These are phyloP conservation scores for Jasminum sambac DNA, from an alignment of 257 asterid species.

Conservation along the genomic window DNA sequence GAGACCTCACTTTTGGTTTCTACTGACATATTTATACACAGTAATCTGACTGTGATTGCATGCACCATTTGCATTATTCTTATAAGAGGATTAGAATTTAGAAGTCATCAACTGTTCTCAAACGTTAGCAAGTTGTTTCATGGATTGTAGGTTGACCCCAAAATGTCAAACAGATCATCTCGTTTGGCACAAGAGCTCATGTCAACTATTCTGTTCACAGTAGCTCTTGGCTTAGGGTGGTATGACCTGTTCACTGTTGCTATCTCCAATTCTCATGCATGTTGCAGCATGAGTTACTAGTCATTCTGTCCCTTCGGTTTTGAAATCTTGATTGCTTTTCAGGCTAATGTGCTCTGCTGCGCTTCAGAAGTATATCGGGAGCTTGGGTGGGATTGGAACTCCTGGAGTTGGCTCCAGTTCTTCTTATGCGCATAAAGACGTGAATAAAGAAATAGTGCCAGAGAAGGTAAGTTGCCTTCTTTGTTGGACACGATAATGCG, in stretches of 20 bases:
- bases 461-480: constrained; percentile 62
- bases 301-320: constrained; percentile 14
- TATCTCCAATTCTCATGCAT: constrained; percentile 18
- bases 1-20: not conserved
- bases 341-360: constrained; percentile 86
- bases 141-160: constrained; percentile 75
- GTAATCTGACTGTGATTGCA: not conserved
- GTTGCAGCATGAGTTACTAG: not conserved
- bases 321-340: constrained; percentile 27
- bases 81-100: not conserved
- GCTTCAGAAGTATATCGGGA: constrained; percentile 88
- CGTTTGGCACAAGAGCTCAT: constrained; percentile 78
- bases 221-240: constrained; percentile 86
- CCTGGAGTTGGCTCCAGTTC: constrained; percentile 95
- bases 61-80: not conserved
- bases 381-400: constrained; percentile 94
- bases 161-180: constrained; percentile 63
- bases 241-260: constrained; percentile 33
- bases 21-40: not conserved
- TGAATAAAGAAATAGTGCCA: constrained; percentile 79
- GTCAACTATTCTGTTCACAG: constrained; percentile 76
- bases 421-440: constrained; percentile 81
- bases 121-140: constrained; percentile 22
- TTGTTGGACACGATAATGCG: not conserved
- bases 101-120: not conserved